These are phyloP conservation scores for Ziziphus jujuba DNA, from an alignment of 306 rosid species.

Conservation along the genomic window DNA sequence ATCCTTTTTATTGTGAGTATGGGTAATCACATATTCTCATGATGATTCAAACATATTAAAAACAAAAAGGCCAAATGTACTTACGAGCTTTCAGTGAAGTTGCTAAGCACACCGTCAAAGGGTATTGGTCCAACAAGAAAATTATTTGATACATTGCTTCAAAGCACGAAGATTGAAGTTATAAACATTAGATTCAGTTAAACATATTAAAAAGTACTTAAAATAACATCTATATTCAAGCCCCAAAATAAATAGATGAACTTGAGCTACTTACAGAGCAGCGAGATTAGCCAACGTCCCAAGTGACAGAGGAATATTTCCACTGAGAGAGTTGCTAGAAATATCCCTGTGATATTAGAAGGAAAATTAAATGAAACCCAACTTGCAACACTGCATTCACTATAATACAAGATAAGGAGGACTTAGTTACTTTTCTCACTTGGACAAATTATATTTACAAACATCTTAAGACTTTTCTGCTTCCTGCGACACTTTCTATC, in stretches of 20 bases:
- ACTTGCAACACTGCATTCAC: constrained; percentile 22
- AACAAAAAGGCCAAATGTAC: constrained; percentile 32
- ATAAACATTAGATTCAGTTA: constrained; percentile 6
- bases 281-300: constrained; percentile 74
- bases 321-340: constrained; percentile 90
- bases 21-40: neutral
- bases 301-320: constrained; percentile 73
- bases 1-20: neutral
- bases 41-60: constrained; percentile 21
- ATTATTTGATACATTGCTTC: constrained; percentile 84
- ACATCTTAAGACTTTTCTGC: neutral
- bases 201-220: neutral
- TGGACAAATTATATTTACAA: neutral
- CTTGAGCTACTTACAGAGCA: constrained; percentile 58
- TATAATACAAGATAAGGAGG: neutral
- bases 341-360: constrained; percentile 64
- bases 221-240: neutral
- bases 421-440: neutral
- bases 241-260: constrained; percentile 6
- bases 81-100: constrained; percentile 81
- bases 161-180: constrained; percentile 24
- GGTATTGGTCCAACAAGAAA: constrained; percentile 97
- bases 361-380: constrained; percentile 23
- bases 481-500: neutral
- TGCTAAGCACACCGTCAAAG: constrained; percentile 74